Evolutionary conservation across 176 grass and related monocot species (phyloP).

Genomic region (Aegilops tauschii): DNA sequence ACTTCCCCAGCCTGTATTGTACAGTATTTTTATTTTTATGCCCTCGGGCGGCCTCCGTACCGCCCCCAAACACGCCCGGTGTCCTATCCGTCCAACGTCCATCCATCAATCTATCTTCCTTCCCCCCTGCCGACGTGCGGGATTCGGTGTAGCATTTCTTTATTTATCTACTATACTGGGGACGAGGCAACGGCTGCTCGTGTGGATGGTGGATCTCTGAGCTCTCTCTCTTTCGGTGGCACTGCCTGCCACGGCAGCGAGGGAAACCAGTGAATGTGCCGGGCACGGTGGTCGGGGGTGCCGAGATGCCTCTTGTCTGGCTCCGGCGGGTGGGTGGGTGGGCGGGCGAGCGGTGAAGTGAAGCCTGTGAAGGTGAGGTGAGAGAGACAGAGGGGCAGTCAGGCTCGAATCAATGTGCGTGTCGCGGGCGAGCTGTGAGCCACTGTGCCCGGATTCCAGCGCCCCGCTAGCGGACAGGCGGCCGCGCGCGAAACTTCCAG

Average conservation of each 20-base stretch:
- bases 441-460: constrained; percentile 28
- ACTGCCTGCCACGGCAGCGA: background rate
- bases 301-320: background rate
- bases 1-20: background rate
- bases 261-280: background rate
- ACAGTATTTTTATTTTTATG: background rate
- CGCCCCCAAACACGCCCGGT: background rate
- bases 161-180: background rate
- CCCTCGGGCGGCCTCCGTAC: background rate
- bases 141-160: background rate
- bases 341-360: background rate
- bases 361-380: background rate
- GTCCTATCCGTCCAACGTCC: background rate
- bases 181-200: background rate
- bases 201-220: background rate
- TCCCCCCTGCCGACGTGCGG: background rate
- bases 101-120: background rate
- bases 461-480: constrained; percentile 36
- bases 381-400: background rate
- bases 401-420: background rate
- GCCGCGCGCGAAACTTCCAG: background rate
- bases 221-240: too few relatives aligned
- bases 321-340: background rate
- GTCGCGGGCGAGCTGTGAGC: background rate
- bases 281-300: background rate